Percentiles rank a stretch among this genome's conserved stretches.
phyloP scores from a whole-genome alignment of 306 rosid species.

The Lupinus albus region DNA sequence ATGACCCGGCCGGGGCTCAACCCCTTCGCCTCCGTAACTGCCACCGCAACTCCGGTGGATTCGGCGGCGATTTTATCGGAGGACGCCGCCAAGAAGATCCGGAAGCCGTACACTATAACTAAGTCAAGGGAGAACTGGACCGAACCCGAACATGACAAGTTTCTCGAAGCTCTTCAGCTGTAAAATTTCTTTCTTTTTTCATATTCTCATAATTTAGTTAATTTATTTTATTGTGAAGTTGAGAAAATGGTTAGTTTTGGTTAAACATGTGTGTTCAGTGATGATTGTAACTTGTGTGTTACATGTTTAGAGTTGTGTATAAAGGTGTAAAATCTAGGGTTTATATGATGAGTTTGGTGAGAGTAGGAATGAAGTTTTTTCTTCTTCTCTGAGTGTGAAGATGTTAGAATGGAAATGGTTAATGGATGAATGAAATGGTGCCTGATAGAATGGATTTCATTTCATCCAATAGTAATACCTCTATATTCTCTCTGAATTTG shows the following conservation, averaged over 20 bases:
- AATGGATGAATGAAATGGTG: background rate
- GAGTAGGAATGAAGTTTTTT: slow-evolving; percentile 3
- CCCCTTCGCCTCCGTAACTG: slow-evolving; percentile 47
- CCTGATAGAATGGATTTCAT: too few relatives aligned
- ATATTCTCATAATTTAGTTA: background rate
- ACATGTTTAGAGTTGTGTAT: background rate
- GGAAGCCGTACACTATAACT: slow-evolving; percentile 82
- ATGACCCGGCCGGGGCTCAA: slow-evolving; percentile 63
- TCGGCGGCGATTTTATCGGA: slow-evolving; percentile 50
- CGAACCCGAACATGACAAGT: slow-evolving; percentile 90
- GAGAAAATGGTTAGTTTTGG: background rate
- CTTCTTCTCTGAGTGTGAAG: slow-evolving; percentile 9
- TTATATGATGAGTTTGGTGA: background rate
- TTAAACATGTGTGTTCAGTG: too few relatives aligned
- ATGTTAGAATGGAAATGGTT: slow-evolving; percentile 23
- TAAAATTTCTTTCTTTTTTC: slow-evolving; percentile 33
- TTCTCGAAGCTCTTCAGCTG: slow-evolving; percentile 91
- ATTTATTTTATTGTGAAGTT: slow-evolving; percentile 1
- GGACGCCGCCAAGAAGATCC: slow-evolving; percentile 70
- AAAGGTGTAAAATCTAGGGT: slow-evolving; percentile 14
- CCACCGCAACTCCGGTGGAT: slow-evolving; percentile 36
- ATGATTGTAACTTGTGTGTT: background rate
- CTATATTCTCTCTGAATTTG: too few relatives aligned
- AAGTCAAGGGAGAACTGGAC: slow-evolving; percentile 93
- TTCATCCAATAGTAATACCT: too few relatives aligned